Base-by-base conservation (phyloP, 1,284 basidiomycete genomes). In the Fistulina hepatica region DNA sequence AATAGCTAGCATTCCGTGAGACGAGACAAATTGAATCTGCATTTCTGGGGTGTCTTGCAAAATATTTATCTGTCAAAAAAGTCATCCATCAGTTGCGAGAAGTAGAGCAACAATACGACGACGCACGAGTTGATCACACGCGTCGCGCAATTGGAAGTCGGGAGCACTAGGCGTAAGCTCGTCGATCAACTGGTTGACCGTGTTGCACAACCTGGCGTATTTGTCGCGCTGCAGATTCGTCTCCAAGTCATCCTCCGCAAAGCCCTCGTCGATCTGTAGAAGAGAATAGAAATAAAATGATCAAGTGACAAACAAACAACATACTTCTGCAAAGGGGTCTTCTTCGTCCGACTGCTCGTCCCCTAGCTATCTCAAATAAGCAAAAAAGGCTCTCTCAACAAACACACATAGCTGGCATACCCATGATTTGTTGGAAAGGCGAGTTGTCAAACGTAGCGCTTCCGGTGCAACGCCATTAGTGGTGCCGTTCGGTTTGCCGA, bases 1-100 rank as follows among this genome's bases (percentile, higher is more conserved):
- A 39, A 97, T 84, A 1, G 91, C 89, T 6, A 97, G 67, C 78
- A 97, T 86, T 4, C 94, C 94, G 60, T 97, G 94, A 0, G 84
- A 81, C 10, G 81, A 81, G 9, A 97, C 83, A 27, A 97, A 72
- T 48, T 97, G 91, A 12, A 69, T 61, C 50, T 91, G 81, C 73
- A 95, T 86, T 50, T 93, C 91, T n/a, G 85, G 81, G 3, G 79
- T 72, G 36, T 90, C 86, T 27, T 76, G 69, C 44, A 95, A 69
- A 48, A 95, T 79, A 27, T 58, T 68, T 36, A 91, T 62, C 91
- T 93, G 44, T 5, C 39, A 45, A 8, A 40, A 30, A 41, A 21
- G 28, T 27, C 9, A 24, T 2, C 19, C 10, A 16, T 23, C 3
- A 8, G 22, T 15, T 34, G 15, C 21, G 33, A 23, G 16, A 32